A percentile compares a stretch with the other conserved stretches of the same genome.
These are phyloP conservation scores for Leishmania lainsoni DNA, from an alignment of 208 protist species.

Conservation along the genomic window DNA sequence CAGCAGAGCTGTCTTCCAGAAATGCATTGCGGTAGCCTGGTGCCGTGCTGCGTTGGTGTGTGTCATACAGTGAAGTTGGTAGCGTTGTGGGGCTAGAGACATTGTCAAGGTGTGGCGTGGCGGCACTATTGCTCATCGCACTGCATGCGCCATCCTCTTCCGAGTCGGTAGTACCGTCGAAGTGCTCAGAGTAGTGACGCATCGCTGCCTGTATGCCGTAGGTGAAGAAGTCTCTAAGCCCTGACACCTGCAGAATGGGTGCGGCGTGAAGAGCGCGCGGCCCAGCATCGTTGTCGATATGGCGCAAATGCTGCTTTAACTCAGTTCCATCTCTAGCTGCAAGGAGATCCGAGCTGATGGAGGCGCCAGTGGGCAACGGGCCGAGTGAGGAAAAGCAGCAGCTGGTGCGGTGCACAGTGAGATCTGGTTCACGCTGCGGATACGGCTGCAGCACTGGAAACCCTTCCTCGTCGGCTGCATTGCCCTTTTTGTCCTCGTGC, in stretches of 20 bases:
- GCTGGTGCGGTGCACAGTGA: neutral
- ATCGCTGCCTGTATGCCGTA: conserved; percentile 28
- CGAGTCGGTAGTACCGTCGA: neutral
- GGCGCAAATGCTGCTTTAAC: neutral
- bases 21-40: conserved; percentile 13
- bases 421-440: neutral
- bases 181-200: conserved; percentile 20
- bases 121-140: neutral
- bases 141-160: neutral
- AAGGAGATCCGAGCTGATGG: neutral
- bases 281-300: too few species aligned
- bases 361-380: neutral
- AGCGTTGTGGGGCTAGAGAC: neutral
- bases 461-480: neutral
- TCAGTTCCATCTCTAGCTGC: neutral
- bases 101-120: neutral
- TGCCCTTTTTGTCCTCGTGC: neutral
- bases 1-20: conserved; percentile 1
- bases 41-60: neutral
- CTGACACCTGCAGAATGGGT: conserved; percentile 12
- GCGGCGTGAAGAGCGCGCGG: neutral
- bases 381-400: neutral
- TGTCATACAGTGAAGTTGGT: neutral
- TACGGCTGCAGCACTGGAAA: neutral
- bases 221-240: conserved; percentile 21